Conservation (phyloP, 2,329 filamentous ascomycete species). For the Diaporthe humulicola region DNA sequence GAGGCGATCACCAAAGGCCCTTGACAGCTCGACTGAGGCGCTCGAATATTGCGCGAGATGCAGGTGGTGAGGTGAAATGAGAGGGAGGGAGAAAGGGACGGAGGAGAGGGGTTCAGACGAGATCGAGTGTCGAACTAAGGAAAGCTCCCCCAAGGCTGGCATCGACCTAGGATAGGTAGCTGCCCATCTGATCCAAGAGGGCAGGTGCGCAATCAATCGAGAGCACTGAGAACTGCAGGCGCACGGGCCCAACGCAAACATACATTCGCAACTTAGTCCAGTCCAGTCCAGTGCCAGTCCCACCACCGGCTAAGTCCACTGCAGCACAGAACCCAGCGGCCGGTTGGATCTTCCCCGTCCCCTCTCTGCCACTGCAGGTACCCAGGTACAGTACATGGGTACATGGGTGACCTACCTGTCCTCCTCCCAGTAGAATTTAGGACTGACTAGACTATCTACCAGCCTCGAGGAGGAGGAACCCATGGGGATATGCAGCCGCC, state of each 20-base stretch:
- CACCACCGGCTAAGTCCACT: background rate
- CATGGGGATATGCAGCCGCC: conserved; percentile 4
- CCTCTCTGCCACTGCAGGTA: conserved; percentile 8
- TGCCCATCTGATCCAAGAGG: background rate
- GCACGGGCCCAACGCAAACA: conserved; percentile 19
- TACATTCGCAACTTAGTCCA: background rate
- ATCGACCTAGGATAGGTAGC: too few species aligned
- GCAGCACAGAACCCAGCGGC: background rate
- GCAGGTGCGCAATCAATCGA: conserved; percentile 1
- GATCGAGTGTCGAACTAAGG: background rate
- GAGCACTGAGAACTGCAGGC: conserved; percentile 7
- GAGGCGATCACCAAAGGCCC: background rate
- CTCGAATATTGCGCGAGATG: background rate
- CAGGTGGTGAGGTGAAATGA: background rate
- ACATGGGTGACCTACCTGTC: background rate
- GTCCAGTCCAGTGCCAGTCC: background rate
- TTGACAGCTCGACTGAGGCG: background rate
- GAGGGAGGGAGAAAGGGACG: conserved; percentile 1
- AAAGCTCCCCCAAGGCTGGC: background rate
- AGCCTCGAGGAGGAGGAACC: background rate
- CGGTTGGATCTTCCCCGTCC: conserved; percentile 3
- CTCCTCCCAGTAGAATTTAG: background rate
- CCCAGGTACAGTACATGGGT: conserved; percentile 10
- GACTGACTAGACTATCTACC: too few species aligned
- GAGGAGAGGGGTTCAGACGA: background rate